Base-by-base conservation (phyloP, 257 asterid species). In the Solanum bulbocastanum region DNA sequence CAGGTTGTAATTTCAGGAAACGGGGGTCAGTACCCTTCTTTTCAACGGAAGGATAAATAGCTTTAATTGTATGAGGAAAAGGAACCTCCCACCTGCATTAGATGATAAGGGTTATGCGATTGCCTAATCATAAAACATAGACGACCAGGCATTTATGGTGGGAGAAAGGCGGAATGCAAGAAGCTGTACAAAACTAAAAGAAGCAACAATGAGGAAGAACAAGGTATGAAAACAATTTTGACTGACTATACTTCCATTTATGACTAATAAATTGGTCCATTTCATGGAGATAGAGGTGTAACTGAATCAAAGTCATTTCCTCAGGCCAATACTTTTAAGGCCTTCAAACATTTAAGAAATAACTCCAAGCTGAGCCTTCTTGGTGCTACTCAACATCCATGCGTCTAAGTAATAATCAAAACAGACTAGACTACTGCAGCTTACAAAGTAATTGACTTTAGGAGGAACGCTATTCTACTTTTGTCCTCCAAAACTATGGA, bases 31-130 rank as follows among this genome's bases (percentile, higher is more conserved):
- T 92, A 58, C 87, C 92, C 90, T 95, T 93, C 83, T 58, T 83
- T 90, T 92, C 91, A 76, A 62, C 85, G 83, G 89, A 84, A 88
- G 96, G 92, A 93, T 90, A 97, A 86, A 94, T 90, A 84, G 68
- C 91, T 92, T 94, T 91, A 87, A 94, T 89, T 4, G 94, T 87
- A 85, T 83, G 95, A 88, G 98, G 99, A 86, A 91, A 93, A 90
- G 99, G 99, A 89, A 97, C 95, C 90, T 97, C 98, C 99, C 99
- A 97, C 93, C 99, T 96, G 94, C 91, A 92, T 79, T 84, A 90
- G 84, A 83, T 42, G 20, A 27, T 79, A 36, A 79, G 40, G 40
- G 62, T 75, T 85, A 89, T 87, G 85, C 87, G 87, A 74, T 78
- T 81, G 88, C 46, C 65, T 49, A 75, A 78, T 74, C 87, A 35